A percentile compares a stretch with the other conserved stretches of the same genome.
phyloP scores from a whole-genome alignment of 2,329 filamentous ascomycete species.

The Aspergillus phoenicis region DNA sequence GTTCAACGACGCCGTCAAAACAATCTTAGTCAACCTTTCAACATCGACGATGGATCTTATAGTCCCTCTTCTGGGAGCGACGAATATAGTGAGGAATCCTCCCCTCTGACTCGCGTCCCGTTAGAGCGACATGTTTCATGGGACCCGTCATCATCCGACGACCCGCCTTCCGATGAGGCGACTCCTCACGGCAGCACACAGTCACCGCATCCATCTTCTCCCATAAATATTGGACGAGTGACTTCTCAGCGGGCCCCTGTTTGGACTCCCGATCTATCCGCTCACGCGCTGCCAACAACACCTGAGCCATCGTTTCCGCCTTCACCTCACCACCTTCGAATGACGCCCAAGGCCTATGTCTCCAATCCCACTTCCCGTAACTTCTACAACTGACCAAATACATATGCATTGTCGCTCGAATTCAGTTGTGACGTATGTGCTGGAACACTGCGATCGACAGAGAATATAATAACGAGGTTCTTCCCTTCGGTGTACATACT shows the following conservation, averaged over 20 bases:
- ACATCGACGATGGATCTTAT: conserved; percentile 9
- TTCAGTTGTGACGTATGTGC: no score
- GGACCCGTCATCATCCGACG: conserved; percentile 9
- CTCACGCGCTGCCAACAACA: conserved; percentile 4
- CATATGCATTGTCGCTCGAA: no score
- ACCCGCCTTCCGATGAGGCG: conserved; percentile 5
- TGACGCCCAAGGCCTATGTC: conserved; percentile 20
- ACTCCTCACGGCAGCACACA: not conserved
- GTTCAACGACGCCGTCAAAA: not conserved
- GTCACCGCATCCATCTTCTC: conserved; percentile 9
- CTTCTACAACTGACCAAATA: not conserved
- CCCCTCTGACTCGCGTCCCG: conserved; percentile 8
- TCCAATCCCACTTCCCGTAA: not conserved
- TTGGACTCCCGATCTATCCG: not conserved
- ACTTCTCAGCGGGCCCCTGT: not conserved
- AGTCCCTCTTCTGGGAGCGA: conserved; percentile 12
- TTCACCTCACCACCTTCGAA: conserved; percentile 15
- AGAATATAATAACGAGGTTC: no score
- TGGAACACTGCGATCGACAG: no score
- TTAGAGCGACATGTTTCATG: conserved; percentile 10
- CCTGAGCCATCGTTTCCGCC: conserved; percentile 17
- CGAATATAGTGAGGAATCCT: conserved; percentile 11
- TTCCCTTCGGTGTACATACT: not conserved
- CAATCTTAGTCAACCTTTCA: not conserved
- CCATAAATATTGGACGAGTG: conserved; percentile 10